Evolutionary conservation across 2,329 filamentous ascomycete genomes (phyloP).

Genomic region (Cladosporium cucumerinum): DNA sequence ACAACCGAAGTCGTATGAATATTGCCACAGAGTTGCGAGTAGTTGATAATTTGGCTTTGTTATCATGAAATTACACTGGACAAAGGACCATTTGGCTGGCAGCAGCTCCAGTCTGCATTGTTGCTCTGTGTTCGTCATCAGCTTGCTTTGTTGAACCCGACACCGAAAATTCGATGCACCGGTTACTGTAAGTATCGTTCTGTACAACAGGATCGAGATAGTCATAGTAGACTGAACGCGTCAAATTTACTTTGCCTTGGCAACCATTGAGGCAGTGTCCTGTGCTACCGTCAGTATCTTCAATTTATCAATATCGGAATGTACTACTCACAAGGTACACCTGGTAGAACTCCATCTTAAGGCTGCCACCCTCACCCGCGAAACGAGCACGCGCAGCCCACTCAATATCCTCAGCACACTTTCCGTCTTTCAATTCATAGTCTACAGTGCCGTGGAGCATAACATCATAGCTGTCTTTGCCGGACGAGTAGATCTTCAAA

Average conservation of each 20-base stretch:
- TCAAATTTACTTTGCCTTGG: slow-evolving; percentile 2
- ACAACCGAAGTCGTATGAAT: neutral
- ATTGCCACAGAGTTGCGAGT: neutral
- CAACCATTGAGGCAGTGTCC: slow-evolving; percentile 13
- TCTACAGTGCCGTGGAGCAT: slow-evolving; percentile 55
- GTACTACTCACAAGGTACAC: slow-evolving; percentile 49
- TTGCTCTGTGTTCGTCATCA: neutral
- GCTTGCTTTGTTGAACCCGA: neutral
- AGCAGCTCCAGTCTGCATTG: neutral
- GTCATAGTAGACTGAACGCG: neutral
- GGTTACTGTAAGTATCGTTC: neutral
- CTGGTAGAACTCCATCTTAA: slow-evolving; percentile 55
- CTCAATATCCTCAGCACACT: slow-evolving; percentile 42
- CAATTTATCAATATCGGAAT: neutral
- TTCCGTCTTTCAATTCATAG: slow-evolving; percentile 52
- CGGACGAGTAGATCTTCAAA: slow-evolving; percentile 51
- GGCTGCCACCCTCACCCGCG: slow-evolving; percentile 49
- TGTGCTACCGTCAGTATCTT: neutral
- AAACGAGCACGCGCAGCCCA: slow-evolving; percentile 57
- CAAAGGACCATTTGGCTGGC: neutral
- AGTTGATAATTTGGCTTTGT: neutral
- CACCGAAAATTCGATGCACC: neutral
- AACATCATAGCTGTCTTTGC: slow-evolving; percentile 45
- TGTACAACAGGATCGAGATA: neutral
- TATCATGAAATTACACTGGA: neutral